Base-by-base conservation (phyloP, 2,329 filamentous ascomycete genomes). In the Ilyonectria destructans region DNA sequence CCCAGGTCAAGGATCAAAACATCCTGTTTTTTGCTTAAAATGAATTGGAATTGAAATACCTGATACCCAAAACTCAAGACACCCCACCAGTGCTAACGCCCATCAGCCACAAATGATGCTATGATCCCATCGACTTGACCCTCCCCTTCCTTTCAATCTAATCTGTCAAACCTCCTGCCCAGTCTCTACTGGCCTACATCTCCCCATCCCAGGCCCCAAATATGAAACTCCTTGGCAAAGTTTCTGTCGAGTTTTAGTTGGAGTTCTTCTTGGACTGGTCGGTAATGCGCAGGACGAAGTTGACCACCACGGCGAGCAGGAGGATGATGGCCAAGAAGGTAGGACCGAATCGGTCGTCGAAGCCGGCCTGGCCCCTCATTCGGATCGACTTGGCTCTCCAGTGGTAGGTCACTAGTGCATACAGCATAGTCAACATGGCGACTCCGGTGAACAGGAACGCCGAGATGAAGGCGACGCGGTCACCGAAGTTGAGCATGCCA, bases 401-500 rank as follows among this genome's bases (percentile, higher is more conserved):
- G 81, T 99, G 96, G 84, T 98, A 99, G 35, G 96, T 98, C 69
- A 94, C 88, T 12, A 99, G 86, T 6, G 96, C 96, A 81, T 99
- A 99, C 48, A 97, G 85, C 95, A 99, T 98, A 51, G 95, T 94
- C 60, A 93, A 89, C 90, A 99, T 96, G 71, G 96, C 94, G 62
- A 99, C 96, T 74, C 95, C 86, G 1, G 96, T 98, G 85, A 99
- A 99, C 60, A 98, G 87, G 60, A 94, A 95, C 63, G 96, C 95
- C 69, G 92, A 96, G 82, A 98, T 97, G 81, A 96, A 96, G 77
- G 96, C 96, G 63, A 97, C 91, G 72, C 91, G 91, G 83, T 99
- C 96, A 80, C 96, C 96, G 77, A 99, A 99, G 87, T 99, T 99
- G 78, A 99, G 91, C 80, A 99, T 95, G 75, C 96, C 96, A 76